These are phyloP conservation scores for Ascochyta viciae-villosae DNA, from an alignment of 2,329 filamentous ascomycete species.

Conservation along the genomic window DNA sequence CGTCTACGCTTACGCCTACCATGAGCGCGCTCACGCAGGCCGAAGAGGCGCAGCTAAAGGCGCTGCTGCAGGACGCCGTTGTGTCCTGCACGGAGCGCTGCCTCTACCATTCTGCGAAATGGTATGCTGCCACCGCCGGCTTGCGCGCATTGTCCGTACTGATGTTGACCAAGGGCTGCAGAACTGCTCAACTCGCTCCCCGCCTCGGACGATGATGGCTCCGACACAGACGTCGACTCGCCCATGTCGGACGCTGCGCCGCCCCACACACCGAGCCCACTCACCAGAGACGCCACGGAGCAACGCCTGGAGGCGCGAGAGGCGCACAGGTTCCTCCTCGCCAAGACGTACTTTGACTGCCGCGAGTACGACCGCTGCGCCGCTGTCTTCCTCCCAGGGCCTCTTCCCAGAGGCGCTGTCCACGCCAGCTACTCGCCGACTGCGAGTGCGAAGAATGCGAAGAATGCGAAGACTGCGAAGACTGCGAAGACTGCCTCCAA, in stretches of 20 bases:
- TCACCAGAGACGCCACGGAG: conserved; percentile 72
- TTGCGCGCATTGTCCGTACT: conserved; percentile 18
- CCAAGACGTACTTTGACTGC: conserved; percentile 94
- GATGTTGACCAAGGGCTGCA: conserved; percentile 73
- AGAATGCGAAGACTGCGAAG: conserved; percentile 29
- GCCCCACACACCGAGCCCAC: conserved; percentile 53
- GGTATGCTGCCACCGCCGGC: conserved; percentile 60
- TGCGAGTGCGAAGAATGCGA: conserved; percentile 26
- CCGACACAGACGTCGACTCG: conserved; percentile 66
- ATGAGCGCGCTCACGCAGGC: conserved; percentile 48
- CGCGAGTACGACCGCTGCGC: conserved; percentile 94
- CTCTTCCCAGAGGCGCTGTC: conserved; percentile 73
- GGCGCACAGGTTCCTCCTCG: conserved; percentile 82
- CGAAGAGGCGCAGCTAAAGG: conserved; percentile 67
- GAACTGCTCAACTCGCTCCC: conserved; percentile 88
- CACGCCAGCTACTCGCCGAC: conserved; percentile 52
- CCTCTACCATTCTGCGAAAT: conserved; percentile 95
- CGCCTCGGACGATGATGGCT: conserved; percentile 58
- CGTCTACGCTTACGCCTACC: background rate
- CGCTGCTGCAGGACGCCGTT: conserved; percentile 81
- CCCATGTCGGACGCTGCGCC: conserved; percentile 63
- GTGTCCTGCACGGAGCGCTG: conserved; percentile 93
- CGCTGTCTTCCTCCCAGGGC: conserved; percentile 83
- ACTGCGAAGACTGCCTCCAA: conserved; percentile 58
- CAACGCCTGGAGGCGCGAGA: conserved; percentile 79